Base-by-base conservation (phyloP, 2,329 filamentous ascomycete species). In the Grosmannia huntii region DNA sequence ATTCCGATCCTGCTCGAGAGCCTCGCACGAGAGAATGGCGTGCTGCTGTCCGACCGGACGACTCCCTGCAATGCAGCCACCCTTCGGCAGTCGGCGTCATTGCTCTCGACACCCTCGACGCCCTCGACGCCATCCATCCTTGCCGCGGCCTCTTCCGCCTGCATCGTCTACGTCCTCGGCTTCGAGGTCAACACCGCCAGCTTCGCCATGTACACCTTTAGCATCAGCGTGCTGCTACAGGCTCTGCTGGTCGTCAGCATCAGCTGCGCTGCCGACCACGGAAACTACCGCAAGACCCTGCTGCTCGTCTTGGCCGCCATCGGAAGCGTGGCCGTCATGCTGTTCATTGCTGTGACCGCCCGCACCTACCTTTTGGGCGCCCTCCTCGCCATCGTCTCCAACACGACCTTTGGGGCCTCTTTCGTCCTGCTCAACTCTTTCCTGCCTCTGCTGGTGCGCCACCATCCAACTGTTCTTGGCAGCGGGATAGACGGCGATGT, bases 181-280 rank as follows among this genome's bases (percentile, higher is more conserved):
- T 71, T 87, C 60, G 86, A 95, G 66, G 86, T 99, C 73, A 97
- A 97, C 71, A 96, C 92, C 0, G 91, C 92, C 41, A 95, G 89
- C 70, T 96, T 97, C 70, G 92, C 70, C 69, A 95, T 97, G 90
- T 97, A 97, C 73, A 96, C 90, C 2, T 99, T 99, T 72, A 95
- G 90, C 59, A 76, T 95, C 66, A 95, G 89, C 68, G 94, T 99
- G 1, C 72, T 96, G 23, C 71, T 96, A 12, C 94, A 99, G 70
- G 88, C 91, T 1, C 72, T 97, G 31, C 75, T 97, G 33, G 95
- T 99, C 50, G 90, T 99, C 62, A 95, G 90, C 67, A 96, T 99
- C 77, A 96, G 90, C 67, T 94, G 89, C 58, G 91, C 92, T 9
- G 94, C 94, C 59, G 94, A 99, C 70, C 92, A 97, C 71, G 94